phyloP scores from a whole-genome alignment of 257 asterid genomes.

The Nicotiana undulata region DNA sequence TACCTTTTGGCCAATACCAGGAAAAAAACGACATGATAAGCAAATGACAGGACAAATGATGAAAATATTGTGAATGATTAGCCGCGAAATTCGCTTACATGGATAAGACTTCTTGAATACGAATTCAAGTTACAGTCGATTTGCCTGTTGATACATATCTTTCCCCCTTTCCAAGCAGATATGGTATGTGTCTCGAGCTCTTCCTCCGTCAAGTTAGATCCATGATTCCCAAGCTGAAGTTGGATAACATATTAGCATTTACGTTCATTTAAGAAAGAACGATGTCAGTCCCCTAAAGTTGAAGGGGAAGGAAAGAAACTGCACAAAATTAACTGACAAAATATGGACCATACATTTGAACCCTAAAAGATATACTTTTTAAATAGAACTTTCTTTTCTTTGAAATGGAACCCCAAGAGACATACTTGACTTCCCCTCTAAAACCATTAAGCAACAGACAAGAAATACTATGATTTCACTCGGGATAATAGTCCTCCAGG shows the following conservation, averaged over 20 bases:
- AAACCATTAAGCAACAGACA: neutral
- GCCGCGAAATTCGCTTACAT: conserved; percentile 30
- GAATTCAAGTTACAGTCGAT: conserved; percentile 34
- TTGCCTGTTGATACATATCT: conserved; percentile 37
- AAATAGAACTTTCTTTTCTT: neutral
- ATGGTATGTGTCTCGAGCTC: conserved; percentile 71
- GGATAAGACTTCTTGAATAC: conserved; percentile 33
- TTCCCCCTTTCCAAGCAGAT: conserved; percentile 74
- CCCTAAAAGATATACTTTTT: neutral
- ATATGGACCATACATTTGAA: neutral
- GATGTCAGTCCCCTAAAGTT: neutral
- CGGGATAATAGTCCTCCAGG: neutral
- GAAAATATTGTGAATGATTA: neutral
- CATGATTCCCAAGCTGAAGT: conserved; percentile 64
- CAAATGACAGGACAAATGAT: neutral
- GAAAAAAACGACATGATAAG: neutral
- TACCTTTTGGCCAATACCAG: neutral
- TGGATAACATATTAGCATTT: conserved; percentile 3
- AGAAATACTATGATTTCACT: neutral
- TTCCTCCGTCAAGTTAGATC: conserved; percentile 69
- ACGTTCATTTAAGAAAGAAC: neutral
- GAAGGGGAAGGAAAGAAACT: neutral
- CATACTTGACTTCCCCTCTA: neutral
- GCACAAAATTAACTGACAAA: neutral
- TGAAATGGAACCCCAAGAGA: neutral